Base-by-base conservation (phyloP, 805 yeast species). In the Pachysolen tannophilus region DNA sequence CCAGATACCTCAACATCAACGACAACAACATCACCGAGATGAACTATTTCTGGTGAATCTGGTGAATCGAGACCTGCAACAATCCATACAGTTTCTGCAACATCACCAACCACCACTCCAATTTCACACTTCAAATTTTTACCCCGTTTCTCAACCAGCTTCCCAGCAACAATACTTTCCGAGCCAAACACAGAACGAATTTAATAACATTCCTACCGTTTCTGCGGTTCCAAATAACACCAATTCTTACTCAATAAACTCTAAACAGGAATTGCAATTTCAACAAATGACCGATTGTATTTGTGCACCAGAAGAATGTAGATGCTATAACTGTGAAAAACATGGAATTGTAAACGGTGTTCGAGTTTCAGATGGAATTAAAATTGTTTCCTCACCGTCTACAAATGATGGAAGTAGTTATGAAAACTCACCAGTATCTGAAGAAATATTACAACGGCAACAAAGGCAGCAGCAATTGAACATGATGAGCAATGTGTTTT, bases 341-440 rank as follows among this genome's bases (percentile, higher is more conserved):
- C 64, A 59, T 41, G 60, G 60, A 2, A 57, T 58, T 5, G 43
- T 43, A 1, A 40, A 52, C 28, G 63, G 63, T 8, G 34, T 56
- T 3, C 40, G 60, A 18, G 8, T 50, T 4, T 28, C 43, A 2
- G 58, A 54, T 39, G 60, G 59, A n/a, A 41, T 42, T 2, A 25
- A 43, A 8, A 56, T 54, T 4, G 28, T 8, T 10, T 10, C 19
- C 34, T 14, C 34, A 7, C 13, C 26, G 8, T 23, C 10, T 23
- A 14, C 26, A 4, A 23, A 11, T 5, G 10, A 11, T 23, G 10
- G 13, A 4, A 8, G 10, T 23, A 7, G 5, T 23, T 11, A 20
- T 24, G 15, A 21, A 8, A 13, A 16, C 8, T 8, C 29, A 23
- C 4, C 34, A 24, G 23, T 14, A 11, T 9, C 10, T 8, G 30